These are phyloP conservation scores for Yarrowia deformans DNA, from an alignment of 805 yeast genomes.

Conservation along the genomic window DNA sequence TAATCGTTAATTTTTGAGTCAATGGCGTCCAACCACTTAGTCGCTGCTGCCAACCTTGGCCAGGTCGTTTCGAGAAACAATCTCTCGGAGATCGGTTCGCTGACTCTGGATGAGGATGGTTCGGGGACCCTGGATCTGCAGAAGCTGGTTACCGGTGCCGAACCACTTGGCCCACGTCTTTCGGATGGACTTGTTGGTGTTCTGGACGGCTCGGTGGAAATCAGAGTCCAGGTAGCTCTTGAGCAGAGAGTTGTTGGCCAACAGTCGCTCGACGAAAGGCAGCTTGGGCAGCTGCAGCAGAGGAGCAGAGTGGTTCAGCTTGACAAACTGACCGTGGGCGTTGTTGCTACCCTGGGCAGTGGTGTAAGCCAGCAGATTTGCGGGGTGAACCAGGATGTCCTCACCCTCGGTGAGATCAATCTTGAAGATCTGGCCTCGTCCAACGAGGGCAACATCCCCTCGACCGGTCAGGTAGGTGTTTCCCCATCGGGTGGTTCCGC, in stretches of 20 bases:
- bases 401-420: conserved; percentile 53
- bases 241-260: conserved; percentile 26
- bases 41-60: conserved; percentile 29
- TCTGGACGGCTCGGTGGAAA: conserved; percentile 32
- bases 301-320: conserved; percentile 31
- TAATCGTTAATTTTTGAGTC: conserved; percentile 28
- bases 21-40: neutral
- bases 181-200: conserved; percentile 21
- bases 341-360: conserved; percentile 22
- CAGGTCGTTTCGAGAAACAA: conserved; percentile 26
- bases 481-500: conserved; percentile 47
- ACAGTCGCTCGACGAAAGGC: conserved; percentile 34
- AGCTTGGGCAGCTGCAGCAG: conserved; percentile 27
- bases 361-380: conserved; percentile 54
- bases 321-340: conserved; percentile 10
- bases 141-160: conserved; percentile 32
- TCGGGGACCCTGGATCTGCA: conserved; percentile 38
- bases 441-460: conserved; percentile 55
- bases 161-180: conserved; percentile 39
- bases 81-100: conserved; percentile 27
- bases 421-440: conserved; percentile 53
- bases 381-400: conserved; percentile 53
- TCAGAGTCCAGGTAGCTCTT: conserved; percentile 37
- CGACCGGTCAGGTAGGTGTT: conserved; percentile 51
- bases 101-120: conserved; percentile 39